Base-by-base conservation (phyloP, 2,329 filamentous ascomycete species). In the Emergomyces orientalis region DNA sequence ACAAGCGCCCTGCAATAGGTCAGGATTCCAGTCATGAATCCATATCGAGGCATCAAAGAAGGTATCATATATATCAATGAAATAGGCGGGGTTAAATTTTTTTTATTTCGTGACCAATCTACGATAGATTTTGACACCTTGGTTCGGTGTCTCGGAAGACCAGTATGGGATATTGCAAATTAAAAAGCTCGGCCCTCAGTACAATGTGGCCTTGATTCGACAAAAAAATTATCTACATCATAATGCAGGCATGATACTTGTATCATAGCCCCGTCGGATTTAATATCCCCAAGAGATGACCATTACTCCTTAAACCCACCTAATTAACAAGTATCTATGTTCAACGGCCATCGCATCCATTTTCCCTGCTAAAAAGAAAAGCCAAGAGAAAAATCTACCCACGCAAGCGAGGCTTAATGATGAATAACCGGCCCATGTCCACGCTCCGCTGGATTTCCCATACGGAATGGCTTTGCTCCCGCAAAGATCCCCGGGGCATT, bases 391-490 rank as follows among this genome's bases (percentile, higher is more conserved):
- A 6, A 43, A 57, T 27, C 17, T 25, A 57, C 22, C n/a, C 37
- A 22, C 6, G 22, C 11, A 17, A 27, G 1, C 17, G 22, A 30
- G 9, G 37, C 39, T 63, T 22, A 61, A 47, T 52, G 57, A 58
- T 52, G 52, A 34, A 75, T 71, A 64, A 75, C 72, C 22, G 73
- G 72, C 13, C 73, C 73, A 67, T 72, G 73, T 25, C 73, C 74
- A 59, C 65, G 68, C 65, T 76, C 72, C 14, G 68, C 71, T 39
- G 66, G 71, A 55, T 69, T 70, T 64, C 69, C 51, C 51, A 56
- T 60, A n/a, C 47, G 45, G 61, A 63, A 39, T 57, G 60, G 43
- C 57, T 62, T 32, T 13, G 56, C 13, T 25, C 56, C 56, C 14
- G 14, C 39, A 45, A 45, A 58, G 19, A 5, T 34, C 19, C 17